Base-by-base conservation (phyloP, 1,284 basidiomycete species). In the Cryptococcus wingfieldii region DNA sequence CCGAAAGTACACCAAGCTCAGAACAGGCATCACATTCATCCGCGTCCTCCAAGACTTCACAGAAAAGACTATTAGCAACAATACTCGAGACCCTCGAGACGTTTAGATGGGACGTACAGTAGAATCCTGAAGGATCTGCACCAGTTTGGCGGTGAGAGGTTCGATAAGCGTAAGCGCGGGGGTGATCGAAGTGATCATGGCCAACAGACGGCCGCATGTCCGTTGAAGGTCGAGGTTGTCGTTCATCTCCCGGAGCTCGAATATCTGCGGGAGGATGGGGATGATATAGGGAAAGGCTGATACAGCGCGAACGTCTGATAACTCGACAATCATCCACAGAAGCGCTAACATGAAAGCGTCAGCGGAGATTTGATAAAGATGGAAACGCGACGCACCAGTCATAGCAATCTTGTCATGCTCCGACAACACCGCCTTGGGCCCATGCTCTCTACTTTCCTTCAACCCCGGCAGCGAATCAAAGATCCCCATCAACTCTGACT, bases 371-470 rank as follows among this genome's bases (percentile, higher is more conserved):
- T 31, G 23, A 50, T 18, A 46, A 16, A 19, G 23, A 34, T 14
- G 2, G 31, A 19, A 4, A 8, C 14, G 2, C 19, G 10, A 45
- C 70, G 56, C 28, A 72, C 72, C 61, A n/a, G 75, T 76, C n/a
- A 68, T 59, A 1, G 88, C 87, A 54, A 90, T 84, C 78, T 89
- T 91, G 77, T 96, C 92, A 72, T 95, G 95, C 79, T 84, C 84
- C 4, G 89, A 92, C 67, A 84, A 41, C 83, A 90, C 71, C 85
- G 88, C 88, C 65, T 88, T 82, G 0, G 90, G 90, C 47, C 90
- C 90, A 28, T 89, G 84, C n/a, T 90, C 82, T 59, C 92, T 83
- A 71, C 88, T 80, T 65, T 83, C 80, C 71, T 85, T 86, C 85
- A 85, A 88, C 57, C 79, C 75, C 0, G 85, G 83, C 50, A 94